phyloP scores from a whole-genome alignment of 1,139 yeast genomes.

The Suhomyces choctaworum region DNA sequence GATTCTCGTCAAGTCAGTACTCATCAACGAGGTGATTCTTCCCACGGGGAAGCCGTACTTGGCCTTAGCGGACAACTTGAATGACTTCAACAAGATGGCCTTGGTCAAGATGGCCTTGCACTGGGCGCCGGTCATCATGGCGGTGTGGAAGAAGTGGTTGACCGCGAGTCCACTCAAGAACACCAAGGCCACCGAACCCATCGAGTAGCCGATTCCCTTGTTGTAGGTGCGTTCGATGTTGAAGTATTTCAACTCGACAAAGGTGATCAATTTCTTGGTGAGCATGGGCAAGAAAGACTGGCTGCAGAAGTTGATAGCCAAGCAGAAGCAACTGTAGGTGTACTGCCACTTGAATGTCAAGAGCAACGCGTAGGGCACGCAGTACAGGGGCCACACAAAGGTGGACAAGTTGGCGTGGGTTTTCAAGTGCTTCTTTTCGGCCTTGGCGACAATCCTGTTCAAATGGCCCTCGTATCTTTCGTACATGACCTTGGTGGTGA shows the following conservation, averaged over 20 bases:
- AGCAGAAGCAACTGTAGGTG: conserved; percentile 32
- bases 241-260: conserved; percentile 38
- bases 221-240: conserved; percentile 36
- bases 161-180: conserved; percentile 43
- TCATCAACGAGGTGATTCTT: conserved; percentile 44
- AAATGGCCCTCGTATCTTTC: conserved; percentile 29
- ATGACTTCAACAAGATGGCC: conserved; percentile 40
- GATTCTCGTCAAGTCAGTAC: conserved; percentile 48
- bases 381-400: conserved; percentile 39
- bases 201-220: conserved; percentile 44
- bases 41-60: conserved; percentile 41
- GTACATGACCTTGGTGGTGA: conserved; percentile 44
- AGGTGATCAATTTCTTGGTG: conserved; percentile 41
- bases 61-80: conserved; percentile 37
- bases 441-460: conserved; percentile 23
- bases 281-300: conserved; percentile 46
- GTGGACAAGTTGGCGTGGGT: conserved; percentile 24
- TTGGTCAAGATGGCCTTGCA: conserved; percentile 44
- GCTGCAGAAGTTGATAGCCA: conserved; percentile 40
- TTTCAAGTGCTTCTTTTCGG: conserved; percentile 26
- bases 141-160: conserved; percentile 46
- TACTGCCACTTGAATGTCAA: conserved; percentile 43
- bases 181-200: conserved; percentile 42
- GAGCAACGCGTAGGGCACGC: conserved; percentile 39
- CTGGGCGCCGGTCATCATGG: conserved; percentile 52